Conservation (phyloP, 202 grass and related monocot species). For the Bolboschoenoplectus hybrid region DNA sequence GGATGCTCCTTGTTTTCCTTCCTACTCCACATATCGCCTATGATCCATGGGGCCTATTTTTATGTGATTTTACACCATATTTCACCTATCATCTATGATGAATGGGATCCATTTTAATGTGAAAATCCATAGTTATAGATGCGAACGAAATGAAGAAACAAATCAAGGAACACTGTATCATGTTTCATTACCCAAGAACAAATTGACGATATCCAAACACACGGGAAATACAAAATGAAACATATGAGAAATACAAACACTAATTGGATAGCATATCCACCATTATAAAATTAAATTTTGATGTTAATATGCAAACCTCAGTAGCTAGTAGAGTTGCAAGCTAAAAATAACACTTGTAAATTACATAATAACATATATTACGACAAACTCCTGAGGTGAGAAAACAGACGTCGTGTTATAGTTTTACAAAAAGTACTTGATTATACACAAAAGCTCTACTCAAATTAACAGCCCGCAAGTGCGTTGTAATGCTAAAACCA, state of each 20-base stretch:
- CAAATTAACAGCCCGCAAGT: conserved; percentile 67
- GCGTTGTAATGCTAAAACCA: conserved; percentile 53
- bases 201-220: no score
- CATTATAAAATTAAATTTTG: background rate
- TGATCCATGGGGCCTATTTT: no score
- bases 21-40: no score
- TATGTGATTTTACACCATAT: no score
- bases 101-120: no score
- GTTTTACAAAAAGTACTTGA: conserved; percentile 39
- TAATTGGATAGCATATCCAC: background rate
- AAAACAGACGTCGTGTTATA: conserved; percentile 34
- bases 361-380: conserved; percentile 32
- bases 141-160: no score
- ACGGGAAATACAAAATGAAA: background rate
- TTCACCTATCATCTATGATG: no score
- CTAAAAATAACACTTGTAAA: background rate
- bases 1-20: no score
- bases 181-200: no score
- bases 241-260: background rate
- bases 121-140: no score
- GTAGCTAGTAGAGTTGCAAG: background rate
- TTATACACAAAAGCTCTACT: conserved; percentile 28
- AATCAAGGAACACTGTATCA: no score
- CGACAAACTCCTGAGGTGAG: conserved; percentile 46
- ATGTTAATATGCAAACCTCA: background rate